Conservation (phyloP, 257 asterid genomes). For the Solanum peruvianum region DNA sequence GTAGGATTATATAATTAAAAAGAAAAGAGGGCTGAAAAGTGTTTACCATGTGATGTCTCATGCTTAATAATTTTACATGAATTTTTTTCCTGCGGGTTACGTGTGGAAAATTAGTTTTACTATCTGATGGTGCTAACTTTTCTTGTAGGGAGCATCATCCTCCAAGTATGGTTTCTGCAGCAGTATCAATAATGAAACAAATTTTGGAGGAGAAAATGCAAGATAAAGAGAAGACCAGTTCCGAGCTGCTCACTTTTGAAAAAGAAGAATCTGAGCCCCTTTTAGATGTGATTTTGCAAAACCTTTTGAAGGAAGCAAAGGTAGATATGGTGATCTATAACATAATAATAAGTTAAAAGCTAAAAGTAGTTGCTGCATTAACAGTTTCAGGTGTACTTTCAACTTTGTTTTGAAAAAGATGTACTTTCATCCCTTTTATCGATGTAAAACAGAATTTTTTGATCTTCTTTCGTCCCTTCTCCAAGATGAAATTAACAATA, state of each 20-base stretch:
- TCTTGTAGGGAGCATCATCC: slow-evolving; percentile 64
- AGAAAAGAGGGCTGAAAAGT: background rate
- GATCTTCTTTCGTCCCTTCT: background rate
- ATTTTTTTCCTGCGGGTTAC: background rate
- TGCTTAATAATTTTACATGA: background rate
- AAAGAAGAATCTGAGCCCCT: slow-evolving; percentile 40
- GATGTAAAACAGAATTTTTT: background rate
- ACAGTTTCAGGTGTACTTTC: background rate
- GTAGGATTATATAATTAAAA: background rate
- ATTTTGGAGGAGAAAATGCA: slow-evolving; percentile 38
- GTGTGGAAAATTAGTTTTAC: background rate
- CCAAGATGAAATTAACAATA: background rate
- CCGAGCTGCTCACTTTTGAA: slow-evolving; percentile 23
- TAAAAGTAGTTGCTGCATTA: background rate
- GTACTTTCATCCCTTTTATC: background rate
- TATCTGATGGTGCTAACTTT: slow-evolving; percentile 1
- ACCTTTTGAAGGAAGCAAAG: slow-evolving; percentile 56
- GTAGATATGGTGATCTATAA: slow-evolving; percentile 15
- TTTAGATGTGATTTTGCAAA: slow-evolving; percentile 59
- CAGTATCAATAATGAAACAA: slow-evolving; percentile 48
- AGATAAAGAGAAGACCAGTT: slow-evolving; percentile 14
- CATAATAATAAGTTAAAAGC: background rate
- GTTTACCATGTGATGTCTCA: background rate
- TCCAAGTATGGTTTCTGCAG: slow-evolving; percentile 44
- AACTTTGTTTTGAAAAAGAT: background rate